Evolutionary conservation across 1,284 basidiomycete species (phyloP), one percentile per base, ranked within the genome.

Genomic region (Kalmanozyma brasiliensis): DNA sequence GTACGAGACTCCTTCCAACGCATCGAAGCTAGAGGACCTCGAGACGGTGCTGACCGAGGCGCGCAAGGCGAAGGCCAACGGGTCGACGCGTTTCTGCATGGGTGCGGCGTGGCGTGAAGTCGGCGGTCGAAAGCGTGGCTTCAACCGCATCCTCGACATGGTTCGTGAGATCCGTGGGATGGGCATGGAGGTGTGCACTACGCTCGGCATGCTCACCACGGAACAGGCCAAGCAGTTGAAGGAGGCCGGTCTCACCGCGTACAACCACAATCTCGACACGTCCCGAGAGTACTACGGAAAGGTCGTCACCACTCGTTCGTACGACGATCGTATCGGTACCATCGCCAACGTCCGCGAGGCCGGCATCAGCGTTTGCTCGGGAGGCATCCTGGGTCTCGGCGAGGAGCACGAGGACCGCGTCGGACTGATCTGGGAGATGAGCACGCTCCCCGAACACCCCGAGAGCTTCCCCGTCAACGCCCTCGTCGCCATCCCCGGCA

Each of bases 401-500:
- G 95, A 98, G 84, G 86, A 91, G 20, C 91, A 95, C 80, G 85
- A 87, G 64, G 95, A 98, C 83, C 87, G 95, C 36, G 89, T 97
- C 22, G 94, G 94, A 23, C 85, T 98, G 76, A 98, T 98, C 73
- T 92, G 90, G 86, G 94, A 98, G 83, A 91, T 95, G 74, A 52
- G 36, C 53, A 94, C 93, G 78, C 90, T 98, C 86, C 89, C 92
- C 37, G 91, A 94, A 81, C 93, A 96, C 76, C 95, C 95, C 19
- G 95, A 98, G 83, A 94, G 92, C 10, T 98, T 98, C 87, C 95
- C 95, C 2, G 94, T 98, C 58, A 98, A 98, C 83, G 95, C 95
- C 5, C 86, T 98, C 49, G 87, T 87, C 0, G 86, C 87, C 8
- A 88, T 88, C 66, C 84, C 85, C 30, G 87, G 87, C 24, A 88